Base-by-base conservation (phyloP, 108 stramenopile genomes). In the Poteriospumella lacustris region DNA sequence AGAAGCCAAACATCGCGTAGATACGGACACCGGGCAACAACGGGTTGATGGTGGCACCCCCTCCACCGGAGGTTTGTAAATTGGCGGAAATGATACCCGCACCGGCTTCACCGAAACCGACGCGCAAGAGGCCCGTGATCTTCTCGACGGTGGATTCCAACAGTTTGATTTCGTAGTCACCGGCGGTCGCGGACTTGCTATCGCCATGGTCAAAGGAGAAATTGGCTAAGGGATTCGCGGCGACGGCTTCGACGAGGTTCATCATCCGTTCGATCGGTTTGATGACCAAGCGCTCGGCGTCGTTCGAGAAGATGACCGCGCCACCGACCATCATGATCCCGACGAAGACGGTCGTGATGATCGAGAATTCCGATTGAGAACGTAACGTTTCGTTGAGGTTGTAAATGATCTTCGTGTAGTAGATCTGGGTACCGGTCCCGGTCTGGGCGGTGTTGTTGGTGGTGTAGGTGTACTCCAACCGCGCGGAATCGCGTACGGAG, bases 81-180 rank as follows among this genome's bases (percentile, higher is more conserved):
- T 96, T 95, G 0, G 91, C 90, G 5, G 93, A 92, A 81, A 97
- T 96, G 64, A 97, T 95, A 67, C 90, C 93, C 24, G 94, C 94
- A 33, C 97, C 90, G n/a, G 89, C 89, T 38, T 78, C 85, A 28
- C 90, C 90, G 75, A 91, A 89, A 24, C 90, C 90, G 31, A 91
- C 81, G 59, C 88, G 87, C 39, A 91, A 58, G 1, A 91, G 68
- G 33, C 87, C 76, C n/a, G 69, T 70, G 42, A 70, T 70, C 42
- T 70, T 82, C 29, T 88, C 85, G 5, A 73, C 47, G 3, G 70
- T 73, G 9, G 15, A 26, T 59, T 89, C 89, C 58, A 91, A 82
- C 44, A 91, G 69, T 34, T 87, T 76, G 0, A 88, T 89, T 76
- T 91, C 89, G 73, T 79, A 83, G n/a, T 33, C 64, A n/a, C 75